These are phyloP conservation scores for Thinopyrum elongatum DNA, from an alignment of 176 grass and related monocot genomes.

Conservation along the genomic window DNA sequence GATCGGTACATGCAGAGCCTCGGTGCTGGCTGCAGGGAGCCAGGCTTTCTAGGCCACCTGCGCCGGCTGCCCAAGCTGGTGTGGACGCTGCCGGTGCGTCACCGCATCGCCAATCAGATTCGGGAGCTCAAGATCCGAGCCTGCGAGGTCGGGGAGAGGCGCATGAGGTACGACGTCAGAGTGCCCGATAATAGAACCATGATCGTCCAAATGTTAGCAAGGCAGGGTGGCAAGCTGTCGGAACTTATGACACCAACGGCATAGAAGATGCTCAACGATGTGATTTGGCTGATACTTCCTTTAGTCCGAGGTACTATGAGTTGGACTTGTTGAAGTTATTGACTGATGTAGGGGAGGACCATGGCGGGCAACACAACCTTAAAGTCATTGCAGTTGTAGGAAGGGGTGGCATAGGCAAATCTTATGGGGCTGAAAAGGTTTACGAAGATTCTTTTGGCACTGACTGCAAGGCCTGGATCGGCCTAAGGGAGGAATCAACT, in stretches of 20 bases:
- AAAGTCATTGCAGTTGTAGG: background rate
- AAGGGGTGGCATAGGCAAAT: background rate
- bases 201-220: background rate
- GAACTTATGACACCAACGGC: background rate
- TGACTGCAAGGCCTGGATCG: background rate
- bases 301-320: no score
- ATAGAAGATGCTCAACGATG: background rate
- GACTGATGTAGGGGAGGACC: background rate
- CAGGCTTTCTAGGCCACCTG: background rate
- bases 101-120: background rate
- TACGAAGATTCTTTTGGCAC: background rate
- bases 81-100: background rate
- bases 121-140: background rate
- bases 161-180: background rate
- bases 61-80: background rate
- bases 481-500: background rate
- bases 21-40: background rate
- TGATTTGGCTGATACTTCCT: no score
- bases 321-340: background rate
- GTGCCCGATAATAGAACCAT: background rate
- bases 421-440: background rate
- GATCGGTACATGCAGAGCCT: background rate
- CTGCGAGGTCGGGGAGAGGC: background rate
- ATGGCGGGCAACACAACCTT: background rate
- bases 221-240: background rate